Conservation (phyloP, 2,329 filamentous ascomycete genomes). For the Fusarium aywerte region DNA sequence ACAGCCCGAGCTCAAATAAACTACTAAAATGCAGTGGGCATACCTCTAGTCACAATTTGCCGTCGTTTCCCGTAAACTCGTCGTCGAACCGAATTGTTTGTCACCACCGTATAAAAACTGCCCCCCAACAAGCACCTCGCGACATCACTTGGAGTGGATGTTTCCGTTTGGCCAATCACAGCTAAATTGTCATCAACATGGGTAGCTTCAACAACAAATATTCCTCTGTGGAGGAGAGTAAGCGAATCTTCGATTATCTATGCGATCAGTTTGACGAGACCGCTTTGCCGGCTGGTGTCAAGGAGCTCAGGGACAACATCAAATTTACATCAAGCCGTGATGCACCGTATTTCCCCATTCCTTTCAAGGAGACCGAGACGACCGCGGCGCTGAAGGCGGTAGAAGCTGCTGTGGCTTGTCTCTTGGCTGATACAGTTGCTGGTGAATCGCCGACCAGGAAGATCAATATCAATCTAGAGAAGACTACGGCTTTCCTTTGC, state of each 20-base stretch:
- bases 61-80: slow-evolving; percentile 5
- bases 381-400: slow-evolving; percentile 57
- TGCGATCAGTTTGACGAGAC: slow-evolving; percentile 43
- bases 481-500: slow-evolving; percentile 57
- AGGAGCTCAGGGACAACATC: slow-evolving; percentile 42
- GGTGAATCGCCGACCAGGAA: slow-evolving; percentile 21
- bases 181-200: slow-evolving; percentile 9
- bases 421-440: slow-evolving; percentile 47
- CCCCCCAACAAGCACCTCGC: slow-evolving; percentile 8
- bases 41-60: background rate
- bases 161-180: slow-evolving; percentile 1
- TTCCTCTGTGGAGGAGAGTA: slow-evolving; percentile 38
- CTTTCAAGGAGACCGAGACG: slow-evolving; percentile 60
- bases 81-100: background rate
- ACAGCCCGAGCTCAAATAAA: background rate
- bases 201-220: slow-evolving; percentile 32
- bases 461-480: slow-evolving; percentile 52
- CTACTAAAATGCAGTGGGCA: background rate
- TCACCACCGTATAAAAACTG: slow-evolving; percentile 25
- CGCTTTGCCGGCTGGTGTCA: slow-evolving; percentile 47
- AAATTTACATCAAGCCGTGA: slow-evolving; percentile 51
- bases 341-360: slow-evolving; percentile 58
- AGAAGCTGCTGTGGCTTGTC: slow-evolving; percentile 51
- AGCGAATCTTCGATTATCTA: slow-evolving; percentile 37
- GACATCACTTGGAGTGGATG: background rate